phyloP scores from a whole-genome alignment of 164 flowering plant species.

The Stephania japonica region DNA sequence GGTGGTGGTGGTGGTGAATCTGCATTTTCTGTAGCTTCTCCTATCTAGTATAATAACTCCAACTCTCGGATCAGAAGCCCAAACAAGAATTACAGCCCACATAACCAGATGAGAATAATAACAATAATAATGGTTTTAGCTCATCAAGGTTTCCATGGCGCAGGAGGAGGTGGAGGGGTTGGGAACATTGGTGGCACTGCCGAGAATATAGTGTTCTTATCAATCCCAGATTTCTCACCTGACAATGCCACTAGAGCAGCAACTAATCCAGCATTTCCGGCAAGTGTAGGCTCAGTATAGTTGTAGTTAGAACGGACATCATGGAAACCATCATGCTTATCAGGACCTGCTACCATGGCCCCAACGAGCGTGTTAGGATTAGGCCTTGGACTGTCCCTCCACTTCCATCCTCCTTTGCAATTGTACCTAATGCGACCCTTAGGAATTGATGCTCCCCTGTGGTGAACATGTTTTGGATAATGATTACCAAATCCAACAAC shows the following conservation, averaged over 20 bases:
- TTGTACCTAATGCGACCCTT: conserved; percentile 67
- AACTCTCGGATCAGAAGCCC: background rate
- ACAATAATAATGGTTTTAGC: background rate
- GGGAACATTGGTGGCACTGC: conserved; percentile 98
- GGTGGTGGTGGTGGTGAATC: background rate
- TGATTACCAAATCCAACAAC: conserved; percentile 79
- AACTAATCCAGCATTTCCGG: conserved; percentile 93
- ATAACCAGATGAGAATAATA: background rate
- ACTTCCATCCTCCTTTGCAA: conserved; percentile 96
- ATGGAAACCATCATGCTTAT: conserved; percentile 74
- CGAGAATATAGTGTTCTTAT: conserved; percentile 93
- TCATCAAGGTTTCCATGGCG: conserved; percentile 91
- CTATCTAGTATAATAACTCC: background rate
- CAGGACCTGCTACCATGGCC: conserved; percentile 99
- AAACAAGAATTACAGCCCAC: background rate
- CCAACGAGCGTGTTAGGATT: conserved; percentile 82
- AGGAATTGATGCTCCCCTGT: conserved; percentile 90
- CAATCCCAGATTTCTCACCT: conserved; percentile 54
- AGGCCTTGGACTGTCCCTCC: conserved; percentile 76
- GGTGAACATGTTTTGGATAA: conserved; percentile 87
- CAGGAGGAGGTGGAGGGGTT: conserved; percentile 94
- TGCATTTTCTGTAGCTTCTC: background rate
- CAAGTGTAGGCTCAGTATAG: conserved; percentile 93
- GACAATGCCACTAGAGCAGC: conserved; percentile 92
- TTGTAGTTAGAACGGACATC: conserved; percentile 80